Evolutionary conservation across 2,329 filamentous ascomycete genomes (phyloP).

Genomic region (Arthrobotrys megalospora): DNA sequence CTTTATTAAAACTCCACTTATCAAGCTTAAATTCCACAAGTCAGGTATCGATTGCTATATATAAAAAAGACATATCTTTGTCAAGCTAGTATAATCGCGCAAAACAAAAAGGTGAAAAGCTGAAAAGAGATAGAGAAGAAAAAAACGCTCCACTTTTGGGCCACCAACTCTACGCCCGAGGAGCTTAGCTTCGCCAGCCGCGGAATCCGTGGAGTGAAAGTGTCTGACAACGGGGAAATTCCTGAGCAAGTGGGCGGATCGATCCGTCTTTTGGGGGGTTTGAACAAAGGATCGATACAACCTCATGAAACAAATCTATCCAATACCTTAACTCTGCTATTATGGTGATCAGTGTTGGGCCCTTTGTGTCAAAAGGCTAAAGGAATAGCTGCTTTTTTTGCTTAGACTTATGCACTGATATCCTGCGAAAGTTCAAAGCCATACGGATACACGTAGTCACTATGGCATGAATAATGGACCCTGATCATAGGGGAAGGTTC

Average conservation of each 20-base stretch:
- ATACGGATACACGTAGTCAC: constrained; percentile 20
- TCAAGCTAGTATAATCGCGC: constrained; percentile 23
- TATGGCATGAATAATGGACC: constrained; percentile 18
- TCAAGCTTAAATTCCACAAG: constrained; percentile 31
- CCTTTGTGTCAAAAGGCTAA: constrained; percentile 16
- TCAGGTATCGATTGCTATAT: constrained; percentile 3
- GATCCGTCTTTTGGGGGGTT: constrained; percentile 32
- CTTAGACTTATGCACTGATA: constrained; percentile 7
- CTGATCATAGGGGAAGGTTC: constrained; percentile 1
- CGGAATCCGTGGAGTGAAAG: constrained; percentile 15
- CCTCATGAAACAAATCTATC: constrained; percentile 30
- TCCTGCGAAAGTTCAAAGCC: neutral
- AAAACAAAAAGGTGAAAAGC: neutral
- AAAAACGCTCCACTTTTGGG: constrained; percentile 16
- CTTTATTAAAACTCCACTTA: constrained; percentile 13
- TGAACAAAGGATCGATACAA: constrained; percentile 28
- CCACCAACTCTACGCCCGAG: neutral
- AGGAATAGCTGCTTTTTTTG: constrained; percentile 21
- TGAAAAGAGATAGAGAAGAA: neutral
- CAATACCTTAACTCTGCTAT: constrained; percentile 16
- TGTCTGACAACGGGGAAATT: constrained; percentile 25
- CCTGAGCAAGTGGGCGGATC: constrained; percentile 27
- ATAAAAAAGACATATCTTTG: constrained; percentile 9
- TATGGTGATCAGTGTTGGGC: constrained; percentile 20
- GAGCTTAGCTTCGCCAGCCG: constrained; percentile 28